Base-by-base conservation (phyloP, 768 basidiomycete genomes). In the Lentinula sp. region DNA sequence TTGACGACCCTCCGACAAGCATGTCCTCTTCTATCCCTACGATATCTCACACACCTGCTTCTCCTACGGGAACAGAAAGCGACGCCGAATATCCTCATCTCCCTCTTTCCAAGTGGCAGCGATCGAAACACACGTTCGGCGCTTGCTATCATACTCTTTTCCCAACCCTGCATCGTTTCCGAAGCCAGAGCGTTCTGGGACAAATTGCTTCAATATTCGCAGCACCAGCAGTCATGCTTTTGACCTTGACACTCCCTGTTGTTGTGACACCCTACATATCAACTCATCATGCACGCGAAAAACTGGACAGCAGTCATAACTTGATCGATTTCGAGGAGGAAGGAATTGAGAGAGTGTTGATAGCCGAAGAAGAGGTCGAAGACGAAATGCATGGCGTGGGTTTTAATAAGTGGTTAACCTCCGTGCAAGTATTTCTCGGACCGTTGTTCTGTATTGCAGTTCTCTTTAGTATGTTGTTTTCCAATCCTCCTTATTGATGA, bases 241-340 rank as follows among this genome's bases (percentile, higher is more conserved):
- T 99, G 53, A 98, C 95, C 0, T 64, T 98, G 18, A 98, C 96
- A 0, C 76, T 98, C 9, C 95, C 95, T 4, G 95, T 99, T 12
- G 93, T 95, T 16, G 83, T 91, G 33, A 85, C 79, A 9, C 81
- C 84, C 3, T 85, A 85, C 65, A 67, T 76, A 2, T 64, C 66
- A 20, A 50, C 66, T 32, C 68, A 67, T 16, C 61, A 66, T 15
- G 67, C 76, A 3, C 70, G 67, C 12, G 83, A 85, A 66, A 83
- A 82, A 68, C 57, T 65, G n/a, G 68, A 68, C 36, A 69, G 64
- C 7, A 82, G 82, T 39, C 73, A 74, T 16, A 77, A 77, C 10
- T 73, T 91, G 18, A 76, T 86, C 10, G 86, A 86, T 60, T 88
- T 91, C 67, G 90, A 91, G 67, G 88, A 90, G 70, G 86, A 93